A percentile compares a stretch with the other conserved stretches of the same genome.
Evolutionary conservation across 108 stramenopile species (phyloP).

Genomic region (Stephanodiscus minutulus): DNA sequence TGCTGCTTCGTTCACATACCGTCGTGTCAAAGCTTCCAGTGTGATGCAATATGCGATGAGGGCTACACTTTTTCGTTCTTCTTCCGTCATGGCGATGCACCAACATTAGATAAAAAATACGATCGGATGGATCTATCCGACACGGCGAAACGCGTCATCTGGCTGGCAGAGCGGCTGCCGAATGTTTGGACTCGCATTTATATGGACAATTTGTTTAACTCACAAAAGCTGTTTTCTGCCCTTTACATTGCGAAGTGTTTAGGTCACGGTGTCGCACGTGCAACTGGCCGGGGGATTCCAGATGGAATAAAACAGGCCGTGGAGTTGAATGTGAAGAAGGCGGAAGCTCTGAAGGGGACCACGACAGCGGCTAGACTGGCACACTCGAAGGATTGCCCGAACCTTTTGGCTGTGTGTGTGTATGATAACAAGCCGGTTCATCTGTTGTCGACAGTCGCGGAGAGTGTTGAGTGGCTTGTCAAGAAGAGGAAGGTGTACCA

Average conservation of each 20-base stretch:
- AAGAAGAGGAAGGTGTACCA: too few species aligned
- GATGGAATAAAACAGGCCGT: not conserved
- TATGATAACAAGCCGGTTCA: constrained; percentile 41
- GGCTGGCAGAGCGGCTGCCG: constrained; percentile 35
- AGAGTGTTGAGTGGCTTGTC: not conserved
- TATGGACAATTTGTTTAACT: constrained; percentile 62
- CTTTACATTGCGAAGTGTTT: constrained; percentile 50
- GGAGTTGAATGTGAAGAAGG: not conserved
- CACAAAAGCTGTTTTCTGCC: constrained; percentile 50
- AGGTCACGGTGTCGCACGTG: constrained; percentile 11
- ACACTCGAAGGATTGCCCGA: not conserved
- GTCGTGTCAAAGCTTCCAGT: too few species aligned
- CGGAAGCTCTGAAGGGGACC: not conserved
- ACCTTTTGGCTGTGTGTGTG: constrained; percentile 18
- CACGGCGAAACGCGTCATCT: constrained; percentile 59
- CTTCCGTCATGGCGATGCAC: constrained; percentile 32
- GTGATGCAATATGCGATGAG: constrained; percentile 37
- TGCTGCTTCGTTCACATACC: too few species aligned
- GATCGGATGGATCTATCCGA: constrained; percentile 57
- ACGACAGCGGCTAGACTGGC: constrained; percentile 7
- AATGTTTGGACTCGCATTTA: constrained; percentile 15
- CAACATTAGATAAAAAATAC: constrained; percentile 40
- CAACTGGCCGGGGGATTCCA: constrained; percentile 2
- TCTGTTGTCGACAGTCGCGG: constrained; percentile 19
- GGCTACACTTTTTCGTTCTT: constrained; percentile 44